These are phyloP conservation scores for Xylariaceae sp. DNA, from an alignment of 2,329 filamentous ascomycete species.

Conservation along the genomic window DNA sequence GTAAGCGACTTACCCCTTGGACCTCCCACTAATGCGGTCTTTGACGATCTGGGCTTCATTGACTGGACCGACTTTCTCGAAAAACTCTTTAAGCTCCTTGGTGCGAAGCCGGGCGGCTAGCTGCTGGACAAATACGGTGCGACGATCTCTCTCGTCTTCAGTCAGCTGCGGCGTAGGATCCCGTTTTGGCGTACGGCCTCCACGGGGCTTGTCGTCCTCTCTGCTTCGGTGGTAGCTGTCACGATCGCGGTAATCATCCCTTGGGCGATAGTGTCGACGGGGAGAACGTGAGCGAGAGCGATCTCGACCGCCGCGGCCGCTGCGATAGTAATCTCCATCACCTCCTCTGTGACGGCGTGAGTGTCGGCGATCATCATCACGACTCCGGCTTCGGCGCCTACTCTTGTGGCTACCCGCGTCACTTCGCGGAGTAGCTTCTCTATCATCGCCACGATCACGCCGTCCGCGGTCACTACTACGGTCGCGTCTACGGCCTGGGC, in stretches of 20 bases:
- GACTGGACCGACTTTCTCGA: conserved; percentile 91
- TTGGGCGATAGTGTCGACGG: conserved; percentile 59
- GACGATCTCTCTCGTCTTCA: conserved; percentile 93
- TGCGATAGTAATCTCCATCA: conserved; percentile 73
- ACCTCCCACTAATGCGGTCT: conserved; percentile 92
- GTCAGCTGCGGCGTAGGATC: conserved; percentile 73
- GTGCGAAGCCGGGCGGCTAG: conserved; percentile 91
- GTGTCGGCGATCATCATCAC: conserved; percentile 74
- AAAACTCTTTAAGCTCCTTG: conserved; percentile 91
- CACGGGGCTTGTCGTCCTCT: conserved; percentile 50
- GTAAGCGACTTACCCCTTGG: conserved; percentile 78
- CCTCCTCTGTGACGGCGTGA: conserved; percentile 70
- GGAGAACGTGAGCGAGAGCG: conserved; percentile 75
- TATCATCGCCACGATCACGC: conserved; percentile 58
- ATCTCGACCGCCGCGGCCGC: conserved; percentile 57
- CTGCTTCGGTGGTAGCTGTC: conserved; percentile 56
- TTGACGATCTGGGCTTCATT: conserved; percentile 99
- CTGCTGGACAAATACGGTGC: conserved; percentile 98
- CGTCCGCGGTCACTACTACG: conserved; percentile 60
- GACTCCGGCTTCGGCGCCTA: conserved; percentile 78
- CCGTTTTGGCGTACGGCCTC: conserved; percentile 42
- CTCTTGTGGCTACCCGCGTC: conserved; percentile 80
- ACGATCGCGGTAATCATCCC: conserved; percentile 56
- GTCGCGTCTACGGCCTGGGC: conserved; percentile 51
- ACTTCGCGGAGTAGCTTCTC: conserved; percentile 70